These are phyloP conservation scores for Tylopilus sp. DNA, from an alignment of 1,284 basidiomycete species.

Conservation along the genomic window DNA sequence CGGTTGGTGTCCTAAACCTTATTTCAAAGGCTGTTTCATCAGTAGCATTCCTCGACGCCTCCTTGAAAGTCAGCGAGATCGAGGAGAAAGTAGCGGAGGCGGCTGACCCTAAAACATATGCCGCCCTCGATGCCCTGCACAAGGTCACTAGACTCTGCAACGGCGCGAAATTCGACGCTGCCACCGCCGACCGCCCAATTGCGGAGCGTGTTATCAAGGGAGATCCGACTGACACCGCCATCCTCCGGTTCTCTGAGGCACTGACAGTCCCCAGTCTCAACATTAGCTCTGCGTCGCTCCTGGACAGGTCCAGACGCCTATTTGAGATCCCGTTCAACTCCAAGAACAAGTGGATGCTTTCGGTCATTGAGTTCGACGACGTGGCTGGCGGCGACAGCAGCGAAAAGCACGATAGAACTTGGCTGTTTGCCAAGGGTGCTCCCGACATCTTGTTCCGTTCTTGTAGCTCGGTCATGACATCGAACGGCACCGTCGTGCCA, in stretches of 20 bases:
- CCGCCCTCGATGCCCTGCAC: slow-evolving; percentile 36
- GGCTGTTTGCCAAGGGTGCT: slow-evolving; percentile 54
- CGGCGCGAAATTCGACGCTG: slow-evolving; percentile 52
- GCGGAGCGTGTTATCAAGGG: slow-evolving; percentile 51
- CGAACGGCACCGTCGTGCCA: slow-evolving; percentile 36
- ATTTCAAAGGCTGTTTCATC: slow-evolving; percentile 41
- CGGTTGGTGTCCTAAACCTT: not conserved
- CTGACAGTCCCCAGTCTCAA: slow-evolving; percentile 29
- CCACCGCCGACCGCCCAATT: slow-evolving; percentile 34
- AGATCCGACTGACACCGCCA: slow-evolving; percentile 62
- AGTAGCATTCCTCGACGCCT: slow-evolving; percentile 40
- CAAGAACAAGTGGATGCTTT: slow-evolving; percentile 66
- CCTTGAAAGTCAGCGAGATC: slow-evolving; percentile 30
- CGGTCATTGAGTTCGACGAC: slow-evolving; percentile 29
- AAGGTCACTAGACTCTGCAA: slow-evolving; percentile 58
- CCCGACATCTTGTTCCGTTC: slow-evolving; percentile 55
- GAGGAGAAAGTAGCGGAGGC: slow-evolving; percentile 23
- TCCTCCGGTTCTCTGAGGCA: slow-evolving; percentile 57
- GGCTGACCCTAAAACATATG: slow-evolving; percentile 10
- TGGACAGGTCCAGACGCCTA: slow-evolving; percentile 30
- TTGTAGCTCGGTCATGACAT: slow-evolving; percentile 40
- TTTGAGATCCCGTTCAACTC: slow-evolving; percentile 60
- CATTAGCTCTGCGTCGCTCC: slow-evolving; percentile 25
- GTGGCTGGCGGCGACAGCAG: slow-evolving; percentile 7
- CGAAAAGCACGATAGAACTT: slow-evolving; percentile 19